These are phyloP conservation scores for Irpex lacteus DNA, from an alignment of 1,284 basidiomycete species.

Conservation along the genomic window DNA sequence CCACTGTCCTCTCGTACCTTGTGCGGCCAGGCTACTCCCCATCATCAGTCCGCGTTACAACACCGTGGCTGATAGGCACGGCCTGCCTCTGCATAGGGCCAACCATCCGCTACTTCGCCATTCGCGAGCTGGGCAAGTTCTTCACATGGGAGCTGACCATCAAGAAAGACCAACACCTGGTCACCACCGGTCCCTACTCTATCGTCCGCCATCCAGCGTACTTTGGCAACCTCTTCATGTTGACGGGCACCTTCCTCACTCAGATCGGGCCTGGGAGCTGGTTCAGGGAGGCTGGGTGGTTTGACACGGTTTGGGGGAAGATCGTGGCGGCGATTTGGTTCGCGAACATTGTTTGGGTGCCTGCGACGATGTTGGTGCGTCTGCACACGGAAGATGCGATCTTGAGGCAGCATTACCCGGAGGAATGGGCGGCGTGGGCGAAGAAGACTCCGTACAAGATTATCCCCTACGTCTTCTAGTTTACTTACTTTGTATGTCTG, in stretches of 20 bases:
- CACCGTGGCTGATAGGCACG: constrained; percentile 1
- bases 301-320: not conserved
- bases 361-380: not conserved
- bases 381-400: constrained; percentile 3
- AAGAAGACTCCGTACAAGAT: not conserved
- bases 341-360: not conserved
- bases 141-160: constrained; percentile 8
- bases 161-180: constrained; percentile 4
- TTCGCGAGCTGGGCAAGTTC: constrained; percentile 5
- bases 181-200: constrained; percentile 3
- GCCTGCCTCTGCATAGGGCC: not conserved
- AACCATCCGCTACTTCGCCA: not conserved
- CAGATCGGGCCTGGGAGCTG: constrained; percentile 9
- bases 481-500: not conserved
- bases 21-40: not conserved
- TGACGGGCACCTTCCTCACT: not conserved
- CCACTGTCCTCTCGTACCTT: not conserved
- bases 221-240: not conserved
- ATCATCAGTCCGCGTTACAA: not conserved
- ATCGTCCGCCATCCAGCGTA: constrained; percentile 10
- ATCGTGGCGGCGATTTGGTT: not conserved
- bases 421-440: not conserved
- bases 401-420: not conserved
- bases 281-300: constrained; percentile 8
- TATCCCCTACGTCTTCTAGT: constrained; percentile 1